Base-by-base conservation (phyloP, 192 early-diverging fungal genomes). In the Backusella parvicylindrica region DNA sequence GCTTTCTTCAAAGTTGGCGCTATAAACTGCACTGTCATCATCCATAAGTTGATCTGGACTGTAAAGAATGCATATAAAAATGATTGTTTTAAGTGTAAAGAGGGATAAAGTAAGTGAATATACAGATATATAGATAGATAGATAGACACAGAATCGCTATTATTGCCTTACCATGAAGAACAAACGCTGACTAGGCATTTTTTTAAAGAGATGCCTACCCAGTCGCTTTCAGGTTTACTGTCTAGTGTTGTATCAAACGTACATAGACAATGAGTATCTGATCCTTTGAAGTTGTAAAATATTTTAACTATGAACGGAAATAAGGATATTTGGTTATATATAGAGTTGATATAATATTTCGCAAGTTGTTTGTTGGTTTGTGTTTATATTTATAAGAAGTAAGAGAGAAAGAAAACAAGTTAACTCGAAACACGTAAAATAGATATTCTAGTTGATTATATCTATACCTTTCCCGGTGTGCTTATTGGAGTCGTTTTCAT, bases 31-130 rank as follows among this genome's bases (percentile, higher is more conserved):
- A 13, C 63, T 64, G 37, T 77, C 75, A 12, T 60, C 21, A 41
- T 63, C 37, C 30, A 70, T 49, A n/a, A 77, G 53, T 41, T 70
- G 69, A 67, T 77, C 75, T 63, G 75, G 75, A 28, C 75, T 77
- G 32, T 43, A 47, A 47, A 1, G 23, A 1, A 13, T 0, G 23
- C 2, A 8, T 15, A 11, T 15, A 15, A 15, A 2, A 15, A 3
- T 28, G 53, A 26, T 60, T 60, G 53, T 60, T 60, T 60, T 12
- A 60, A 60, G 23, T 5, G 3, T 1, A 60, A 33, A 6, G 16
- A 36, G 2, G 26, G 18, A 36, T n/a, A 35, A 66, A 28, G 18
- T 36, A 66, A n/a, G n/a, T n/a, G n/a, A n/a, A n/a, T n/a, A n/a
- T n/a, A n/a, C n/a, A n/a, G n/a, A n/a, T n/a, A n/a, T n/a, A n/a